Evolutionary conservation across 192 early-diverging fungal species (phyloP).

Genomic region (Backusella circina): DNA sequence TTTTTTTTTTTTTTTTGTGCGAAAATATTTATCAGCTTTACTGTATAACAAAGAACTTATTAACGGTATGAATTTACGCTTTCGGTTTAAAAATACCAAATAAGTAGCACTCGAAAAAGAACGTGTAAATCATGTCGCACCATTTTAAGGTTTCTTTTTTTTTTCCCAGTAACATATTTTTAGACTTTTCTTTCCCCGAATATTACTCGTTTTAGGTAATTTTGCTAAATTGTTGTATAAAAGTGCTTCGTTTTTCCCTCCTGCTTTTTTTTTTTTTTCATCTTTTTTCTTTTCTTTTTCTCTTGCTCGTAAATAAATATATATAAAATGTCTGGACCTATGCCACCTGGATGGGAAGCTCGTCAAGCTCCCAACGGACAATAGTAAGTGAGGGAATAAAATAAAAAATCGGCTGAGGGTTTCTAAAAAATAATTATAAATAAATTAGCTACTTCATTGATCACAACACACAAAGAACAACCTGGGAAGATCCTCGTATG

Average conservation of each 20-base stretch:
- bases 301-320: not conserved
- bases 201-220: not conserved
- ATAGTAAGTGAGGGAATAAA: conserved; percentile 12
- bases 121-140: not conserved
- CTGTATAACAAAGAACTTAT: not conserved
- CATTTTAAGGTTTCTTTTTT: not conserved
- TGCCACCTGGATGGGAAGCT: conserved; percentile 22
- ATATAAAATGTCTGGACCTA: not conserved
- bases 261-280: not conserved
- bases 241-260: not conserved
- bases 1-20: too few species aligned
- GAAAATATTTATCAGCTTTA: too few species aligned
- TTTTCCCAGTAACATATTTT: not conserved
- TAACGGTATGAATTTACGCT: not conserved
- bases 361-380: conserved; percentile 14
- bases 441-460: conserved; percentile 29
- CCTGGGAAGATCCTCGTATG: conserved; percentile 30
- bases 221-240: not conserved
- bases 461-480: conserved; percentile 23
- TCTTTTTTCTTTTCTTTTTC: not conserved
- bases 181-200: not conserved
- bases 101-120: not conserved
- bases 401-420: not conserved
- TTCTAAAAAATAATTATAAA: too few species aligned
- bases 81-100: not conserved